Conservation (phyloP, 305 asterid species). For the Rubia occidens region DNA sequence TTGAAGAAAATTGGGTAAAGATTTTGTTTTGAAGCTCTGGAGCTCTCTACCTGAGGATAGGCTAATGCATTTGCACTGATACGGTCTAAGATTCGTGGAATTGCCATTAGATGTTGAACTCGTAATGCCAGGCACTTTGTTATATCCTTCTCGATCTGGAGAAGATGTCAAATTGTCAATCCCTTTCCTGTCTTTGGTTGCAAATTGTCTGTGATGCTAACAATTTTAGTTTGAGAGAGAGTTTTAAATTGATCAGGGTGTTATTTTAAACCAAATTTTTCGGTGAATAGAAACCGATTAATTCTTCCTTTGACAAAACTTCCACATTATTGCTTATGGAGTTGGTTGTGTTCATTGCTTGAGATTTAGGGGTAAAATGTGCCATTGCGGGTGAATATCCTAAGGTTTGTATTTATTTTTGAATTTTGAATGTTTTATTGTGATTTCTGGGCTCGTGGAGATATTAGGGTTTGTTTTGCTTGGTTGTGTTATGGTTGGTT, state of each 20-base stretch:
- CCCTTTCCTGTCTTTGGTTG: neutral
- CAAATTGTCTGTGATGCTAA: neutral
- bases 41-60: neutral
- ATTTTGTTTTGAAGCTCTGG: constrained; percentile 3
- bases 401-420: no score
- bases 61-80: neutral
- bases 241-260: neutral
- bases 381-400: no score
- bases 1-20: neutral
- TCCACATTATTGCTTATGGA: neutral
- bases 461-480: no score
- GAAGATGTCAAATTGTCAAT: neutral
- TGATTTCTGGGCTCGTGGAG: no score
- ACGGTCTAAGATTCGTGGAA: constrained; percentile 1
- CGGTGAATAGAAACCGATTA: neutral
- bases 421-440: no score
- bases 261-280: neutral
- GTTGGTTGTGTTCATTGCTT: no score
- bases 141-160: neutral
- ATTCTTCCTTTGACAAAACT: neutral
- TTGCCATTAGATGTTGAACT: neutral
- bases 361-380: no score
- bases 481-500: no score
- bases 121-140: neutral
- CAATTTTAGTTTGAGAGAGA: neutral